These are phyloP conservation scores for Apiotrichum laibachii DNA, from an alignment of 1,284 basidiomycete species.

Conservation along the genomic window DNA sequence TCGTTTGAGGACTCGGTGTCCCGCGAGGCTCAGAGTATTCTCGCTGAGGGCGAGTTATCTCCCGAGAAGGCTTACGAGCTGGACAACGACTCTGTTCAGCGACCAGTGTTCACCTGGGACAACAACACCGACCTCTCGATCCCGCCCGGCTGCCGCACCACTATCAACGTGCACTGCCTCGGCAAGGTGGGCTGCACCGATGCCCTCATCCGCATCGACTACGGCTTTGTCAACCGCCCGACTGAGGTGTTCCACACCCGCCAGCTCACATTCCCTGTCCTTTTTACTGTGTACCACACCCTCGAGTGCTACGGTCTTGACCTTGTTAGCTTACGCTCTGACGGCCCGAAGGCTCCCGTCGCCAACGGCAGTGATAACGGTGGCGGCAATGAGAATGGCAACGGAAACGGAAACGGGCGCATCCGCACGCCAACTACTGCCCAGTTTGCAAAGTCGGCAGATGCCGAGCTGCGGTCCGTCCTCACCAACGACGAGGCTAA, in stretches of 20 bases:
- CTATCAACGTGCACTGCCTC: constrained; percentile 68
- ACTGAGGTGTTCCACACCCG: constrained; percentile 68
- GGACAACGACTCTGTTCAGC: constrained; percentile 73
- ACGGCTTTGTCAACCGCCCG: constrained; percentile 63
- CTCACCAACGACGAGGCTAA: constrained; percentile 61
- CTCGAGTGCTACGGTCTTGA: constrained; percentile 80
- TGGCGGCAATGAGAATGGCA: background rate
- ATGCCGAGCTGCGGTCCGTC: constrained; percentile 34
- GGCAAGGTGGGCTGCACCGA: constrained; percentile 84
- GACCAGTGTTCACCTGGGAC: constrained; percentile 78
- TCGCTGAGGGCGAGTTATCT: constrained; percentile 74
- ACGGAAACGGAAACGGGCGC: background rate
- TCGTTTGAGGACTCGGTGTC: constrained; percentile 87
- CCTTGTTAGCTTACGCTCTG: constrained; percentile 57
- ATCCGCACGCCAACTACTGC: background rate
- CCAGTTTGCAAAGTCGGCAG: constrained; percentile 27
- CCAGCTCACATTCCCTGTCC: constrained; percentile 74
- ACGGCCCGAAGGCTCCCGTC: background rate
- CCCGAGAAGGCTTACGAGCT: constrained; percentile 87
- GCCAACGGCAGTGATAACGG: background rate
- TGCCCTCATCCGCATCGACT: constrained; percentile 77
- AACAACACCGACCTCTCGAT: constrained; percentile 55
- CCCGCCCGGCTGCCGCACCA: constrained; percentile 66
- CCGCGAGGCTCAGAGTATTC: constrained; percentile 66
- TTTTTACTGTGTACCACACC: constrained; percentile 90